Evolutionary conservation across 805 yeast genomes (phyloP).

Genomic region (Barnettozyma populi): DNA sequence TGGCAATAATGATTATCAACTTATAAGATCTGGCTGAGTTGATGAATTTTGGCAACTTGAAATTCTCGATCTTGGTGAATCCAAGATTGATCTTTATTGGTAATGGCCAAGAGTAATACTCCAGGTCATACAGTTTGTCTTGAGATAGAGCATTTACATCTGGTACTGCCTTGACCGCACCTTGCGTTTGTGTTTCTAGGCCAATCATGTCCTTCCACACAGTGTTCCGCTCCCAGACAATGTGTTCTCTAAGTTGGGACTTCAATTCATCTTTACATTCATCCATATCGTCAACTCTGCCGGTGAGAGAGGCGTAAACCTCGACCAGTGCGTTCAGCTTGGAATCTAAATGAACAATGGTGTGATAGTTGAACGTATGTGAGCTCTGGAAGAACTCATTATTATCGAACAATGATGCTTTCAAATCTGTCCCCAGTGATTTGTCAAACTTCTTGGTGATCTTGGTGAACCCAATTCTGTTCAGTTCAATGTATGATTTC

Average conservation of each 20-base stretch:
- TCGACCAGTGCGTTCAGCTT: constrained; percentile 48
- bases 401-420: constrained; percentile 41
- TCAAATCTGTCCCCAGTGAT: constrained; percentile 51
- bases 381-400: constrained; percentile 41
- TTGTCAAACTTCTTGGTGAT: constrained; percentile 90
- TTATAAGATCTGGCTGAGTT: constrained; percentile 45
- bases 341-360: constrained; percentile 44
- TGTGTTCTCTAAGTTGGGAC: constrained; percentile 74
- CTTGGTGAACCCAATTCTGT: constrained; percentile 80
- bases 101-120: constrained; percentile 27
- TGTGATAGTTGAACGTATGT: constrained; percentile 48
- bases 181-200: constrained; percentile 60
- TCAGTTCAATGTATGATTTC: constrained; percentile 76
- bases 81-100: constrained; percentile 27
- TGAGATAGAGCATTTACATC: constrained; percentile 26
- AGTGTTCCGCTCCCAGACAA: constrained; percentile 94
- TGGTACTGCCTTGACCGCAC: constrained; percentile 32
- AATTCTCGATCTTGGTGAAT: constrained; percentile 25
- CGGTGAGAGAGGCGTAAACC: constrained; percentile 47
- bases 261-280: constrained; percentile 49
- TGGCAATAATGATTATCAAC: constrained; percentile 40
- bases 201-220: constrained; percentile 96
- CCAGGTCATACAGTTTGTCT: constrained; percentile 28
- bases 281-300: constrained; percentile 30
- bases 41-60: constrained; percentile 43